Evolutionary conservation across 2,329 filamentous ascomycete species (phyloP), one percentile per base, ranked within the genome.

Genomic region (Microascus cirrosus): DNA sequence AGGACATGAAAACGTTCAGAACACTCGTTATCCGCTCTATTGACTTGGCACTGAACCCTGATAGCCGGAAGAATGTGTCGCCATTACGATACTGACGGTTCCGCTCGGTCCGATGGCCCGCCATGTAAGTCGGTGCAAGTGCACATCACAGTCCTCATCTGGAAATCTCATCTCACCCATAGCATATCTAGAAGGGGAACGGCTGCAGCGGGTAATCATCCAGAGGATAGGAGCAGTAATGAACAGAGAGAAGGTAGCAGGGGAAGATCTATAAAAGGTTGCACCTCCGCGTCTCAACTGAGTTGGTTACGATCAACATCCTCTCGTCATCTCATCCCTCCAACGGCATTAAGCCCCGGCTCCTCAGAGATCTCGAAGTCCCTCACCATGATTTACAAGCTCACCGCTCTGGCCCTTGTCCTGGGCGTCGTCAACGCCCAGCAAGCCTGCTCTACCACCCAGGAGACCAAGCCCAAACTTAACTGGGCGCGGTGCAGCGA

Each of bases 401-500:
- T 70, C 58, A 65, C 65, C 58, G 61, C 66, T 59, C 65, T 75
- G 62, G 63, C 69, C 59, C 70, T 73, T 61, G 68, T 79, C 59
- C 65, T 77, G 63, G 71, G 73, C 54, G 65, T 70, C 42, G 74
- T 70, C 60, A 64, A 69, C 56, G 78, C 77, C 60, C 81, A 84
- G 67, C 72, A 78, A 64, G 76, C 71, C 58, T 81, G 81, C 67
- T 71, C 72, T 34, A 63, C 71, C 61, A 73, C 69, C 54, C 61
- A 72, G 12, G 81, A 83, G 65, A 73, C 63, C 34, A 81, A 84
- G 65, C 82, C 81, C 20, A 59, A 73, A 32, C 69, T 85, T 63
- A 73, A 68, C 59, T 82, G 79, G 76, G 71, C 76, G 60, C 74
- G 74, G 63, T 85, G 82, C 69, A 75, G 78, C 39, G 65, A 69